Conservation (phyloP, 371 early-diverging fungal genomes). For the Nematocida ironsii region DNA sequence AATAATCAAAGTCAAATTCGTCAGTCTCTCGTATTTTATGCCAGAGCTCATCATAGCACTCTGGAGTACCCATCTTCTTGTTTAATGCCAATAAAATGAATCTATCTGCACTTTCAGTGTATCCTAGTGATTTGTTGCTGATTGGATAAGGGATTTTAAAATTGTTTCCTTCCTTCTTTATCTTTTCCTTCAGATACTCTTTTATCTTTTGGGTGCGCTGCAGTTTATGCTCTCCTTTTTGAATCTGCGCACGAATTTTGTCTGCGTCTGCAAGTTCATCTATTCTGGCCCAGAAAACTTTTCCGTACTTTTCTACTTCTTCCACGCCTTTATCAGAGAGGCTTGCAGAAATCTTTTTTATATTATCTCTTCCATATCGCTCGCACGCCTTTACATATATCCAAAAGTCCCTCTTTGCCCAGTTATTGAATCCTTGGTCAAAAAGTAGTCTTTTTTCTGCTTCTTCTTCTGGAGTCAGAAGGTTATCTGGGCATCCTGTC, state of each 20-base stretch:
- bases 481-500: slow-evolving; percentile 72
- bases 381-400: slow-evolving; percentile 82
- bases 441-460: slow-evolving; percentile 77
- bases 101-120: slow-evolving; percentile 51
- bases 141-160: slow-evolving; percentile 35
- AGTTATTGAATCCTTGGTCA: slow-evolving; percentile 79
- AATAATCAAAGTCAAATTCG: slow-evolving; percentile 63
- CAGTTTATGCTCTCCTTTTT: slow-evolving; percentile 54
- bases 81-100: slow-evolving; percentile 54
- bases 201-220: slow-evolving; percentile 51
- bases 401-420: slow-evolving; percentile 85
- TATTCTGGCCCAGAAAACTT: slow-evolving; percentile 65
- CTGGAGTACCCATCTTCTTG: slow-evolving; percentile 53
- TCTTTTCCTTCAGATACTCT: slow-evolving; percentile 55
- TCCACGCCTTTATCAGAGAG: slow-evolving; percentile 58
- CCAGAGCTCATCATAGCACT: slow-evolving; percentile 61
- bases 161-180: slow-evolving; percentile 39
- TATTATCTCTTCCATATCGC: slow-evolving; percentile 75
- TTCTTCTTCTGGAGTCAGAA: slow-evolving; percentile 80
- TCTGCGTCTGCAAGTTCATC: slow-evolving; percentile 64
- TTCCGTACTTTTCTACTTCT: slow-evolving; percentile 61
- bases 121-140: slow-evolving; percentile 47
- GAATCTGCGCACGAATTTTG: slow-evolving; percentile 59
- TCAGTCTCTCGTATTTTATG: slow-evolving; percentile 37
- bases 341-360: slow-evolving; percentile 42